Evolutionary conservation across 1,284 basidiomycete genomes (phyloP).

Genomic region (Thelephora terrestris): DNA sequence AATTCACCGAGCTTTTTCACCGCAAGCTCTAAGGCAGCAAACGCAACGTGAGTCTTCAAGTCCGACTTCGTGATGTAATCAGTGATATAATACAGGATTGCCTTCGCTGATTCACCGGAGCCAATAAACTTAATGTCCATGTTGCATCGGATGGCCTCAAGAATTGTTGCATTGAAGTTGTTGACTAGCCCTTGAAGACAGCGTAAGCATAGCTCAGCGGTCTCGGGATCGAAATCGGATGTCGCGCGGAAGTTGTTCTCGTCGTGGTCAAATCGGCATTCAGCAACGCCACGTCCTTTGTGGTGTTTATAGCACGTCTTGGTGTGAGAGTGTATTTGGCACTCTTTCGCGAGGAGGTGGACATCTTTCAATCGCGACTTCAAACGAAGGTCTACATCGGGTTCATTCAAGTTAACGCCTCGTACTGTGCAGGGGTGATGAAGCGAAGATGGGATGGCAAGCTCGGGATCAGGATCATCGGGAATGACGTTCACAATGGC

Average conservation of each 20-base stretch:
- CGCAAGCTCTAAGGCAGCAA: constrained; percentile 24
- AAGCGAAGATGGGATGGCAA: neutral
- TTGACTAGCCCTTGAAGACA: constrained; percentile 20
- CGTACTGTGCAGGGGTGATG: constrained; percentile 18
- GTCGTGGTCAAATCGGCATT: constrained; percentile 25
- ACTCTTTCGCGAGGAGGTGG: constrained; percentile 3
- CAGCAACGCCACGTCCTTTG: constrained; percentile 13
- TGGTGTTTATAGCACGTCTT: constrained; percentile 30
- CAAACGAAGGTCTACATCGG: neutral
- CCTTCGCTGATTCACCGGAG: constrained; percentile 28
- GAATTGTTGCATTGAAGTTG: constrained; percentile 27
- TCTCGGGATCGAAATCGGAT: constrained; percentile 18
- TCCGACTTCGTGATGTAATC: constrained; percentile 32
- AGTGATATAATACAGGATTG: constrained; percentile 31
- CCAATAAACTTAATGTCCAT: constrained; percentile 33
- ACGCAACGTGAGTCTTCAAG: constrained; percentile 27
- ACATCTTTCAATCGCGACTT: neutral
- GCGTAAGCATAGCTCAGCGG: constrained; percentile 21
- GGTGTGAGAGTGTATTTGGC: constrained; percentile 23
- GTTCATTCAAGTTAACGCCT: constrained; percentile 1
- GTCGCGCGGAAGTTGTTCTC: constrained; percentile 3
- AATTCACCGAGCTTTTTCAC: constrained; percentile 19
- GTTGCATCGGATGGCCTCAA: constrained; percentile 26
- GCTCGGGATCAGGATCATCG: neutral
- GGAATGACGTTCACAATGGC: constrained; percentile 4